These are phyloP conservation scores for Xylaria sp. DNA, from an alignment of 2,329 filamentous ascomycete genomes.

Conservation along the genomic window DNA sequence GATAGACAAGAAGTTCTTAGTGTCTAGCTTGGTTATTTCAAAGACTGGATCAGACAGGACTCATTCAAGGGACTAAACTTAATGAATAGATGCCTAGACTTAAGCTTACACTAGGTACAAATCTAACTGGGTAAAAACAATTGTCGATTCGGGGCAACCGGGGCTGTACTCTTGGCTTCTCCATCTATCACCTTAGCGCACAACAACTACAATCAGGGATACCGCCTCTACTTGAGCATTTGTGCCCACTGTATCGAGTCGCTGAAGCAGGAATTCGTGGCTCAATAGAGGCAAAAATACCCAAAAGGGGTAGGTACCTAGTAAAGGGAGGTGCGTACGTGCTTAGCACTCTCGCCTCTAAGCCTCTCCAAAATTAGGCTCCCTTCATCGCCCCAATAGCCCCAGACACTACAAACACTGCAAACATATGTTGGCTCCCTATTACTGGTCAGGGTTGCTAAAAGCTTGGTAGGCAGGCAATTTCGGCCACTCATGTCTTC, in stretches of 20 bases:
- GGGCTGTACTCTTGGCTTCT: slow-evolving; percentile 29
- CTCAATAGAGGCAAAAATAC: slow-evolving; percentile 2
- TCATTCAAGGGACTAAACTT: background rate
- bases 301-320: slow-evolving; percentile 10
- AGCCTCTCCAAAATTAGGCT: slow-evolving; percentile 34
- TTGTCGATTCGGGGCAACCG: slow-evolving; percentile 29
- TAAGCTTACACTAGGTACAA: background rate
- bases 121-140: background rate
- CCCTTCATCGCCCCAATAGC: slow-evolving; percentile 20
- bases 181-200: slow-evolving; percentile 10
- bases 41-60: slow-evolving; percentile 7
- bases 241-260: background rate
- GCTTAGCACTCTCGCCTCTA: slow-evolving; percentile 17
- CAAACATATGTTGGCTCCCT: slow-evolving; percentile 28
- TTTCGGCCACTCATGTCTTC: slow-evolving; percentile 29
- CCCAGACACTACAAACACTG: slow-evolving; percentile 27
- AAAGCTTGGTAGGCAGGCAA: slow-evolving; percentile 12
- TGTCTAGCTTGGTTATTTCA: background rate
- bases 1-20: background rate
- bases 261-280: slow-evolving; percentile 8
- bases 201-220: background rate
- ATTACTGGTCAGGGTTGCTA: slow-evolving; percentile 25
- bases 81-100: background rate
- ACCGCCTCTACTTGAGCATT: slow-evolving; percentile 4
- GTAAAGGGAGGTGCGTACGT: slow-evolving; percentile 8